Evolutionary conservation across 1,284 basidiomycete genomes (phyloP).

Genomic region (Heterobasidion annosum): DNA sequence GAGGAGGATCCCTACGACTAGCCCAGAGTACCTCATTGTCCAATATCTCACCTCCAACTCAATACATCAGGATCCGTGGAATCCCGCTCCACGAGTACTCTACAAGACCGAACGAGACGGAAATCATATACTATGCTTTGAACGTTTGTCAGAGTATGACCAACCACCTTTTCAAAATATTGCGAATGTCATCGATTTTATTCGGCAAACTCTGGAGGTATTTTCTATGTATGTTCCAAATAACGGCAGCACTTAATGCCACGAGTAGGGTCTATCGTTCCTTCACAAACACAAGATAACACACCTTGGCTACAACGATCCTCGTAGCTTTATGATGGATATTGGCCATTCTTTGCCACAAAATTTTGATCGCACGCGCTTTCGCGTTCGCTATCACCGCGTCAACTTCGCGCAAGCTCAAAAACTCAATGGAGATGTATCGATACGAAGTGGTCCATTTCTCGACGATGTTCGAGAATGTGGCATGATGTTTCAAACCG

Average conservation of each 20-base stretch:
- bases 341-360: constrained; percentile 20
- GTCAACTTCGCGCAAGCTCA: constrained; percentile 26
- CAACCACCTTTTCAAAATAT: constrained; percentile 32
- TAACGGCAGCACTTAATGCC: neutral
- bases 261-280: constrained; percentile 34
- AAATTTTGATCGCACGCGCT: constrained; percentile 28
- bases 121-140: constrained; percentile 30
- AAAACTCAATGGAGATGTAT: constrained; percentile 2
- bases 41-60: constrained; percentile 32
- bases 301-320: constrained; percentile 22
- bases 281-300: constrained; percentile 37
- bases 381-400: constrained; percentile 39
- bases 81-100: constrained; percentile 36
- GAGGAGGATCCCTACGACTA: constrained; percentile 3
- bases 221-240: neutral
- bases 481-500: constrained; percentile 25
- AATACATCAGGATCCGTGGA: constrained; percentile 40
- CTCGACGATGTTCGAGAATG: constrained; percentile 29
- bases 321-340: constrained; percentile 35
- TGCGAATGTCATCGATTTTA: constrained; percentile 39
- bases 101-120: constrained; percentile 28
- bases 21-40: constrained; percentile 27
- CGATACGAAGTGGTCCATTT: constrained; percentile 13
- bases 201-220: constrained; percentile 40
- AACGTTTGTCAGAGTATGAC: constrained; percentile 32